Percentiles rank a stretch among this genome's conserved stretches.
These are phyloP conservation scores for Emergomyces orientalis DNA, from an alignment of 2,329 filamentous ascomycete genomes.

Conservation along the genomic window DNA sequence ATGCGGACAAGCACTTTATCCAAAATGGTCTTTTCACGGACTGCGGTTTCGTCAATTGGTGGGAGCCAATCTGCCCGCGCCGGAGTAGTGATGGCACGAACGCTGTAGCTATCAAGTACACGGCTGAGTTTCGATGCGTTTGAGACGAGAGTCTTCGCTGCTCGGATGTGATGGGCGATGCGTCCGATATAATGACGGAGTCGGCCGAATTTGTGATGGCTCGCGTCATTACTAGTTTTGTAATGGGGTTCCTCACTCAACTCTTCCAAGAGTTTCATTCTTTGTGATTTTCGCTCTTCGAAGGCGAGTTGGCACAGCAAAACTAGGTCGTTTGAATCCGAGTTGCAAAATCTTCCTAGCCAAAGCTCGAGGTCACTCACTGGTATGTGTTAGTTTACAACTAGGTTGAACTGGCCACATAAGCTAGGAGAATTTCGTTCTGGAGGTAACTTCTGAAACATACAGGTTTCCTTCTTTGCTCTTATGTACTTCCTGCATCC, in stretches of 20 bases:
- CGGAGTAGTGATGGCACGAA: constrained; percentile 17
- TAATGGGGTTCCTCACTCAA: constrained; percentile 1
- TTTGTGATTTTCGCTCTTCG: constrained; percentile 11
- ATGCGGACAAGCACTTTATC: constrained; percentile 22
- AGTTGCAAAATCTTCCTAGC: constrained; percentile 7
- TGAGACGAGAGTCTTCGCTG: constrained; percentile 31
- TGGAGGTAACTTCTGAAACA: not conserved
- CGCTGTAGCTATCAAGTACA: constrained; percentile 25
- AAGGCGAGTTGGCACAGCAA: constrained; percentile 16
- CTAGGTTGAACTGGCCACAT: not conserved
- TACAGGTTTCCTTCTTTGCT: not conserved
- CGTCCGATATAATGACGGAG: constrained; percentile 39
- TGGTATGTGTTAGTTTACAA: constrained; percentile 2
- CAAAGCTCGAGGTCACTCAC: constrained; percentile 5
- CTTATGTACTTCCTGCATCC: not conserved
- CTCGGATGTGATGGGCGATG: constrained; percentile 37
- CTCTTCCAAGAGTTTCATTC: not conserved
- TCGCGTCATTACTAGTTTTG: not conserved
- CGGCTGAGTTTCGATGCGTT: constrained; percentile 24
- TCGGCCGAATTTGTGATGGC: constrained; percentile 18
- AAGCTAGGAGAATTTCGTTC: not conserved
- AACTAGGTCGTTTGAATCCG: constrained; percentile 5
- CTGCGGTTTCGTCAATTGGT: constrained; percentile 10
- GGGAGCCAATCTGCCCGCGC: constrained; percentile 12
- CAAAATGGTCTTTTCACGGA: constrained; percentile 16